These are phyloP conservation scores for Leccinum incarnatum DNA, from an alignment of 768 basidiomycete species.

Conservation along the genomic window DNA sequence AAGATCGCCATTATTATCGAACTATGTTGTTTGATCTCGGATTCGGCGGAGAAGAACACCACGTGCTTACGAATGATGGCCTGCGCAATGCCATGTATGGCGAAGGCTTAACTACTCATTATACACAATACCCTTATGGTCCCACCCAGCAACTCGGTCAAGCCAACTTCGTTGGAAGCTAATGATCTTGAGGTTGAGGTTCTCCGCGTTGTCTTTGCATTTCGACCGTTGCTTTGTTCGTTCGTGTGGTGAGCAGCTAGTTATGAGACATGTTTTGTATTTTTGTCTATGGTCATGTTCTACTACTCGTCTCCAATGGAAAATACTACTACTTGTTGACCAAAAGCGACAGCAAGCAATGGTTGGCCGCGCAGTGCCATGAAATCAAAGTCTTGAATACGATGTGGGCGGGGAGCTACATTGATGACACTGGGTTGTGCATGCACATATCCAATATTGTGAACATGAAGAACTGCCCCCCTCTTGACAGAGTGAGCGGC, in stretches of 20 bases:
- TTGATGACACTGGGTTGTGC: conserved; percentile 60
- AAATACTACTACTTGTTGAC: conserved; percentile 56
- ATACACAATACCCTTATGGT: conserved; percentile 34
- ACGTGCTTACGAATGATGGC: conserved; percentile 21
- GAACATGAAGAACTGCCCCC: conserved; percentile 68
- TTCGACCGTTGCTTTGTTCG: conserved; percentile 1
- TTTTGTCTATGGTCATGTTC: conserved; percentile 1
- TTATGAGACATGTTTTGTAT: conserved; percentile 23
- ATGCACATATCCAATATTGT: conserved; percentile 63
- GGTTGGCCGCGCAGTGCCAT: conserved; percentile 58
- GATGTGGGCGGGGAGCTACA: conserved; percentile 60
- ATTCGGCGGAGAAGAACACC: conserved; percentile 46
- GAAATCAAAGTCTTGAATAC: conserved; percentile 76
- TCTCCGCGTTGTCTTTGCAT: neutral
- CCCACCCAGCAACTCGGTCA: conserved; percentile 21
- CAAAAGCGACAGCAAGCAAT: conserved; percentile 65
- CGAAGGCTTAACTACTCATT: conserved; percentile 35
- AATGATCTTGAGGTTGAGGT: neutral
- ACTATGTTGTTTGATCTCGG: conserved; percentile 76
- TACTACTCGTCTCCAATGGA: conserved; percentile 60
- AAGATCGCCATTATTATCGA: conserved; percentile 71
- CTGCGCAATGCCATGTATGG: conserved; percentile 28
- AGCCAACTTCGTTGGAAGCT: conserved; percentile 24
- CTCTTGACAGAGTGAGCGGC: conserved; percentile 55
- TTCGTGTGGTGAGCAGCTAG: conserved; percentile 13